Evolutionary conservation across 148 eudicot genomes (phyloP).

Genomic region (Bassia scoparia): DNA sequence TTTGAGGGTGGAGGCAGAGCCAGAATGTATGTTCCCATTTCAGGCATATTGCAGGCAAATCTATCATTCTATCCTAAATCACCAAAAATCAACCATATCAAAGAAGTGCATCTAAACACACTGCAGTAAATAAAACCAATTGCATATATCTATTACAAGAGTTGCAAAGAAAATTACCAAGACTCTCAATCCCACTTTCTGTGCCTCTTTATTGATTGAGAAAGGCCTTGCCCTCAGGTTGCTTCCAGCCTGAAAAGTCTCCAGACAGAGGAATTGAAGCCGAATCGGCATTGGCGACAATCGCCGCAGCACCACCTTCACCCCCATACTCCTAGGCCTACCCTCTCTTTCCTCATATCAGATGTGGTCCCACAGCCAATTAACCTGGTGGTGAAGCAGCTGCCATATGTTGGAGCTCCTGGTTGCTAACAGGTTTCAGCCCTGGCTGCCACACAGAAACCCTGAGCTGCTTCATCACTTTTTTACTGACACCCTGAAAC

Average conservation of each 20-base stretch:
- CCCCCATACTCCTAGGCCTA: conserved; percentile 80
- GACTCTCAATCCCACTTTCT: conserved; percentile 48
- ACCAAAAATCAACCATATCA: conserved; percentile 7
- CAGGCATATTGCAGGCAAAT: conserved; percentile 5
- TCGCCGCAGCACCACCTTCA: conserved; percentile 43
- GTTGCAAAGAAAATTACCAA: conserved; percentile 37
- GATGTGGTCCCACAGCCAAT: conserved; percentile 21
- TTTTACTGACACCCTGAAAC: conserved; percentile 41
- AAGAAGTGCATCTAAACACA: conserved; percentile 2
- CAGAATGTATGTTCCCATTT: conserved; percentile 2
- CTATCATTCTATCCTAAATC: not conserved
- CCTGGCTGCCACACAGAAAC: conserved; percentile 40
- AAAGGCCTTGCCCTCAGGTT: conserved; percentile 42
- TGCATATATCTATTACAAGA: not conserved
- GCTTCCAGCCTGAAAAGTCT: conserved; percentile 77
- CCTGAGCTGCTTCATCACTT: conserved; percentile 44
- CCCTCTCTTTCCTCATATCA: conserved; percentile 66
- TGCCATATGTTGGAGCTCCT: conserved; percentile 35
- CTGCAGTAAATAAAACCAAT: conserved; percentile 8
- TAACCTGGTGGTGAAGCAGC: conserved; percentile 36
- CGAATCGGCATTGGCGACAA: conserved; percentile 89
- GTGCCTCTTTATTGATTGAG: conserved; percentile 58
- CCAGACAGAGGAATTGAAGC: conserved; percentile 87
- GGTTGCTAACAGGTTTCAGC: conserved; percentile 36
- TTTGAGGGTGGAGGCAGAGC: not conserved